These are phyloP conservation scores for Silybum marianum DNA, from an alignment of 129 eudicot species.

Conservation along the genomic window DNA sequence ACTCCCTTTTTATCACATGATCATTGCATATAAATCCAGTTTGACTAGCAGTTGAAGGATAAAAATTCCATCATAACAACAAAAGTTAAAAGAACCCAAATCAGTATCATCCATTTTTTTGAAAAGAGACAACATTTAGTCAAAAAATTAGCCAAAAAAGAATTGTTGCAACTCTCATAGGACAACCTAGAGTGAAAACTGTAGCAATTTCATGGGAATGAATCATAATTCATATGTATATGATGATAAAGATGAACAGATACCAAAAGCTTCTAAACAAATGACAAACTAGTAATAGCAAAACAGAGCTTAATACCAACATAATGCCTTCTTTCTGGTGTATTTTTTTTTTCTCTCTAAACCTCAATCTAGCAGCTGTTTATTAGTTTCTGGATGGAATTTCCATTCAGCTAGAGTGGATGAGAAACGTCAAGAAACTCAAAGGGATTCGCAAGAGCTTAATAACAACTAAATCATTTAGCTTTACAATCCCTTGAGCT, in stretches of 20 bases:
- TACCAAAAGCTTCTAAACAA: constrained; percentile 3
- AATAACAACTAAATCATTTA: too few relatives aligned
- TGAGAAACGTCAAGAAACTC: background rate
- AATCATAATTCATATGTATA: background rate
- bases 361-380: background rate
- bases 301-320: constrained; percentile 4
- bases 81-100: background rate
- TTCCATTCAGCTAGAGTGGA: background rate
- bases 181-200: too few relatives aligned
- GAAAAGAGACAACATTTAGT: background rate
- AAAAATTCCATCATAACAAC: background rate
- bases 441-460: too few relatives aligned
- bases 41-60: background rate
- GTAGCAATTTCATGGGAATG: background rate
- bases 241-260: too few relatives aligned
- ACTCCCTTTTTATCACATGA: background rate
- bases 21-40: background rate
- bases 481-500: too few relatives aligned
- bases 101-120: background rate
- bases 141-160: background rate
- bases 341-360: background rate
- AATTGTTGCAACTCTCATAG: background rate
- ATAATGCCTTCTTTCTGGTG: background rate
- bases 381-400: background rate
- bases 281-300: background rate